These are phyloP conservation scores for Kwoniella bestiolae DNA, from an alignment of 768 basidiomycete genomes.

Conservation along the genomic window DNA sequence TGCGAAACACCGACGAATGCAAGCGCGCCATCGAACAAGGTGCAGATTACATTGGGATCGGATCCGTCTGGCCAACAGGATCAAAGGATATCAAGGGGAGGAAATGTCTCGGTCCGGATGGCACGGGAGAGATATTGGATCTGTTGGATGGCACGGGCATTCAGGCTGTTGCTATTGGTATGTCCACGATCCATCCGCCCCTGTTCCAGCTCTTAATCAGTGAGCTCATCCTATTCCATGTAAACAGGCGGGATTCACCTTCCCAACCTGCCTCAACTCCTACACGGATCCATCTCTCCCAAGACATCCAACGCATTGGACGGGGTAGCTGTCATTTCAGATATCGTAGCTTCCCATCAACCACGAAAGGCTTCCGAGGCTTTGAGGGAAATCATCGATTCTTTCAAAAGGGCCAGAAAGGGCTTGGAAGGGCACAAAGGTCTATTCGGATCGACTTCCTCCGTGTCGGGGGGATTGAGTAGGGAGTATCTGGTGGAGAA, in stretches of 20 bases:
- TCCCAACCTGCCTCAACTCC: slow-evolving; percentile 72
- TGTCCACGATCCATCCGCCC: slow-evolving; percentile 35
- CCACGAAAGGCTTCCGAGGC: slow-evolving; percentile 63
- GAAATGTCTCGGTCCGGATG: slow-evolving; percentile 71
- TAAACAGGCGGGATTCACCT: slow-evolving; percentile 80
- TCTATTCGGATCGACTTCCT: slow-evolving; percentile 60
- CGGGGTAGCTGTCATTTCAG: slow-evolving; percentile 86
- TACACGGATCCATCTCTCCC: slow-evolving; percentile 71
- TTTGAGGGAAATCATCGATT: slow-evolving; percentile 42
- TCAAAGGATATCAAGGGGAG: slow-evolving; percentile 71
- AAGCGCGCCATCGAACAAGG: slow-evolving; percentile 63
- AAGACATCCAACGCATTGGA: slow-evolving; percentile 66
- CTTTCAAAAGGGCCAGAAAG: slow-evolving; percentile 47
- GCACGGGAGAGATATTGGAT: slow-evolving; percentile 70
- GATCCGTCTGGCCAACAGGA: slow-evolving; percentile 77
- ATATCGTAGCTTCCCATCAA: slow-evolving; percentile 71
- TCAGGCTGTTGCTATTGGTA: slow-evolving; percentile 85
- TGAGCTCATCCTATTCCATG: neutral
- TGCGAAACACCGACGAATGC: slow-evolving; percentile 71
- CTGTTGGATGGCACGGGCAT: slow-evolving; percentile 68
- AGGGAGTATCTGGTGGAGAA: slow-evolving; percentile 46
- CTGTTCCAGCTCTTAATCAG: too few species aligned
- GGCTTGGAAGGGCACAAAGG: slow-evolving; percentile 57
- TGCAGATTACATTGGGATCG: slow-evolving; percentile 85
- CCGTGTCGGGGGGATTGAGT: neutral